Percentiles rank a stretch among this genome's conserved stretches.
Conservation (phyloP, 441 rosid genomes). For the Arabidopsis lyrata region DNA sequence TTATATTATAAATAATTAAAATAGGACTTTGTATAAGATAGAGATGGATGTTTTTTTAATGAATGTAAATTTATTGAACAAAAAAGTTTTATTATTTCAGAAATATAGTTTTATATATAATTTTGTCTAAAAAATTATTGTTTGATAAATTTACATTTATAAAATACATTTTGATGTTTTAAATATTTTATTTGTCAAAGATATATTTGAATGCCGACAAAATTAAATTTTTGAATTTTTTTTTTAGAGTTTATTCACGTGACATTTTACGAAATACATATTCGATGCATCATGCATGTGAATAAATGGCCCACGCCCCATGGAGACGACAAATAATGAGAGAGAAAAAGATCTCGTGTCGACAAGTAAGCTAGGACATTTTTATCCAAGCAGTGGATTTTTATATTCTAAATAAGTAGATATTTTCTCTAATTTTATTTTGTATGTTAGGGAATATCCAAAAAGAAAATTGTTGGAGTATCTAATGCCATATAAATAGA, state of each 20-base stretch:
- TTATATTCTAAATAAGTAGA: neutral
- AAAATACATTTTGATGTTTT: neutral
- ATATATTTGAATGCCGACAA: neutral
- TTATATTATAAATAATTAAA: neutral
- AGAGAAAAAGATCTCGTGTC: constrained; percentile 16
- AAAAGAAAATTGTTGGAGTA: neutral
- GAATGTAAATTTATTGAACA: too few relatives aligned
- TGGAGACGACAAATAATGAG: constrained; percentile 15
- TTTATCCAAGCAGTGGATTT: neutral
- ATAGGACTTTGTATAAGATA: neutral
- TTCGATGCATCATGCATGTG: constrained; percentile 29
- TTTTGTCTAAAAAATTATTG: neutral
- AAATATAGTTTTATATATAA: neutral
- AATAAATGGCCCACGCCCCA: neutral
- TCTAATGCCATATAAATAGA: too few relatives aligned
- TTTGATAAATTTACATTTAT: neutral
- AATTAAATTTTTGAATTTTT: neutral
- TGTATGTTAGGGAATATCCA: constrained; percentile 2
- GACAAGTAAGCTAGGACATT: constrained; percentile 30
- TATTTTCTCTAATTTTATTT: neutral
- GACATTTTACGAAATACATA: neutral
- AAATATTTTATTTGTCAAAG: neutral
- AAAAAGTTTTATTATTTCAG: too few relatives aligned
- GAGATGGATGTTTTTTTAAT: neutral
- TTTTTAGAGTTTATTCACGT: neutral